Evolutionary conservation across 257 asterid genomes (phyloP).

Genomic region (Rhazya stricta): DNA sequence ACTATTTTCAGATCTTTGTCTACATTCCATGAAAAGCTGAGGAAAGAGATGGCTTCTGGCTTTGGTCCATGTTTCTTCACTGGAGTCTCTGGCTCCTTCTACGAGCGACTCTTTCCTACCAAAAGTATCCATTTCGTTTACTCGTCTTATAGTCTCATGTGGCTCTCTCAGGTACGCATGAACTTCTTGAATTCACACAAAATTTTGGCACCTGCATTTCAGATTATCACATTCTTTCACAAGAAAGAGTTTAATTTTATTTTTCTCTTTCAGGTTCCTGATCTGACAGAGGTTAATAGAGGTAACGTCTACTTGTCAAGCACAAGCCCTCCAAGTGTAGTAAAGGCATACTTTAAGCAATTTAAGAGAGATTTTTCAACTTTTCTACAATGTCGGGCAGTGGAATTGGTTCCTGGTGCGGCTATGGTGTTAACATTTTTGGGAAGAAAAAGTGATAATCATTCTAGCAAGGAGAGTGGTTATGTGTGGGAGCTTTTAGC

Average conservation of each 20-base stretch:
- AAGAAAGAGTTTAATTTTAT: no score
- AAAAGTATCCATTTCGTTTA: conserved; percentile 51
- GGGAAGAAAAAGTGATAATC: conserved; percentile 51
- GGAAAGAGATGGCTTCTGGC: conserved; percentile 21
- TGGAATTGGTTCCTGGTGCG: conserved; percentile 56
- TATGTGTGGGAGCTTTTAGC: not conserved
- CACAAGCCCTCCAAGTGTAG: conserved; percentile 40
- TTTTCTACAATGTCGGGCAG: conserved; percentile 47
- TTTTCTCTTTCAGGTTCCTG: conserved; percentile 11
- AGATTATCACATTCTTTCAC: no score
- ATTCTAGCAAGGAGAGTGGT: conserved; percentile 47
- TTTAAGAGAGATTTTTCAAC: conserved; percentile 45
- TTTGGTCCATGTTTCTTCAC: conserved; percentile 33
- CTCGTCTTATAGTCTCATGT: conserved; percentile 24
- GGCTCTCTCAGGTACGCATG: not conserved
- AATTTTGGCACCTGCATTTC: no score
- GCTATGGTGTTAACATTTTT: conserved; percentile 51
- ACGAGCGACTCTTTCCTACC: conserved; percentile 48
- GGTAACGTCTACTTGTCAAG: conserved; percentile 45
- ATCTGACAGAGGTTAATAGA: conserved; percentile 23
- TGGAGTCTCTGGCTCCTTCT: conserved; percentile 60
- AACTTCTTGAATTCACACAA: no score
- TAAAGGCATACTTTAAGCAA: conserved; percentile 49
- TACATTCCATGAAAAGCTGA: conserved; percentile 22
- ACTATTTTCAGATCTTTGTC: conserved; percentile 42